Base-by-base conservation (phyloP, 371 early-diverging fungal genomes). In the Mucor circinelloides region DNA sequence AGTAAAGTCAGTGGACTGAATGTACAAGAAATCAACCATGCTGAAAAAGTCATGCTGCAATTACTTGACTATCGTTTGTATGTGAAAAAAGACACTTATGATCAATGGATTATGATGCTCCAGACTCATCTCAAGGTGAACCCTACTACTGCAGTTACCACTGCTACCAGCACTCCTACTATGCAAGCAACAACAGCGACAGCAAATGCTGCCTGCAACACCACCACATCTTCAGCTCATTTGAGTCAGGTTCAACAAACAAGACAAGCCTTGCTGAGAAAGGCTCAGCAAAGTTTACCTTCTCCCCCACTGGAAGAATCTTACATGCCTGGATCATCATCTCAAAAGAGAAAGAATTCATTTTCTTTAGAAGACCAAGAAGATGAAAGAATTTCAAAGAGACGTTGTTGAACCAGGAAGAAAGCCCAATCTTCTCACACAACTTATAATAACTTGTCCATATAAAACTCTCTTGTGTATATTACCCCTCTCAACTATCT, bases 1-100 rank as follows among this genome's bases (percentile, higher is more conserved):
- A 83, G 88, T 66, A 87, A 89, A 79, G 85, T 93, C 57, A 88
- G 91, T 50, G 87, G 89, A 42, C 75, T 93, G 13, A 83, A 87
- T 27, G 83, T 89, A 6, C 56, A 75, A 15, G 89, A 93, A 78
- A 87, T 93, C 60, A 87, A 87, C 73, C 76, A 84, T 58, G 89
- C 90, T 66, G 93, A 93, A 76, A 81, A 86, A 32, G 80, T 85
- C 50, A 89, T 93, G 69, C 66, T 93, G 56, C 71, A 84, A 34
- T 74, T 91, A 63, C 80, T 93, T 31, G 89, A 93, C 68, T 93
- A 92, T 74, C 85, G 85, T 50, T 80, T 92, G 32, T 87, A 84
- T 69, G 88, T 92, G 15, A 81, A 85, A 40, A 86, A 84, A 57
- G 75, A 79, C 30, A 81, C 84, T 1, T 92, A 72, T 66, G 80